These are phyloP conservation scores for Rhodotorula kratochvilovae DNA, from an alignment of 768 basidiomycete species.

Conservation along the genomic window DNA sequence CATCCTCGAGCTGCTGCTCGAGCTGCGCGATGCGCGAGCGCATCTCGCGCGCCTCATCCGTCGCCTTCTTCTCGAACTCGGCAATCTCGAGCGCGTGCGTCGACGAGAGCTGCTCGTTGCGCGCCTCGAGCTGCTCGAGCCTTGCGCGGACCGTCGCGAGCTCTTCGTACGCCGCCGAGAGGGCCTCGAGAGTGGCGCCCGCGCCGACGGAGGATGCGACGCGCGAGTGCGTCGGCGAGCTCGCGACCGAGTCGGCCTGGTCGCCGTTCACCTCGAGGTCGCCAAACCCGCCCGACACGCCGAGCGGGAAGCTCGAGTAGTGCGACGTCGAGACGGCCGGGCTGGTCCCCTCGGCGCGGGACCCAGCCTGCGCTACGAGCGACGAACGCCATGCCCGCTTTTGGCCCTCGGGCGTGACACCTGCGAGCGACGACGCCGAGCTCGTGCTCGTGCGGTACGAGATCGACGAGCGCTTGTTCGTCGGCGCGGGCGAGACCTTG, in stretches of 20 bases:
- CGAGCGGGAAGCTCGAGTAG: slow-evolving; percentile 29
- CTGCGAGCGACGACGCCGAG: not conserved
- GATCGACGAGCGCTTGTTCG: slow-evolving; percentile 31
- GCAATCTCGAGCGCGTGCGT: slow-evolving; percentile 31
- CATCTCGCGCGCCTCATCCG: slow-evolving; percentile 35
- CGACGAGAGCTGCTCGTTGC: slow-evolving; percentile 16
- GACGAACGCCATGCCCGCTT: slow-evolving; percentile 5
- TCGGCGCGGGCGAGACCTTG: not conserved
- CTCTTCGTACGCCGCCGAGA: slow-evolving; percentile 26
- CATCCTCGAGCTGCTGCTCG: slow-evolving; percentile 33
- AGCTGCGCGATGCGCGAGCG: slow-evolving; percentile 26
- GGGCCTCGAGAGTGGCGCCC: not conserved
- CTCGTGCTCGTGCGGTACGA: slow-evolving; percentile 28
- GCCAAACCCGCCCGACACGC: slow-evolving; percentile 30
- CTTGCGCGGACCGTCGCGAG: slow-evolving; percentile 28
- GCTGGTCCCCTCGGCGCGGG: not conserved
- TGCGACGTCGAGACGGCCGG: slow-evolving; percentile 19
- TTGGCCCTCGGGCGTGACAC: not conserved
- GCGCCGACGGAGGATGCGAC: not conserved
- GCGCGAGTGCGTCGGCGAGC: not conserved
- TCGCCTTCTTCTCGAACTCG: slow-evolving; percentile 38
- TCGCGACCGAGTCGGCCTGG: not conserved
- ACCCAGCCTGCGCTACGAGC: not conserved
- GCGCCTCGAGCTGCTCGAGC: slow-evolving; percentile 28
- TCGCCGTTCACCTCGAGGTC: slow-evolving; percentile 32